Evolutionary conservation across 345 rosid species (phyloP).

Genomic region (Populus alba): DNA sequence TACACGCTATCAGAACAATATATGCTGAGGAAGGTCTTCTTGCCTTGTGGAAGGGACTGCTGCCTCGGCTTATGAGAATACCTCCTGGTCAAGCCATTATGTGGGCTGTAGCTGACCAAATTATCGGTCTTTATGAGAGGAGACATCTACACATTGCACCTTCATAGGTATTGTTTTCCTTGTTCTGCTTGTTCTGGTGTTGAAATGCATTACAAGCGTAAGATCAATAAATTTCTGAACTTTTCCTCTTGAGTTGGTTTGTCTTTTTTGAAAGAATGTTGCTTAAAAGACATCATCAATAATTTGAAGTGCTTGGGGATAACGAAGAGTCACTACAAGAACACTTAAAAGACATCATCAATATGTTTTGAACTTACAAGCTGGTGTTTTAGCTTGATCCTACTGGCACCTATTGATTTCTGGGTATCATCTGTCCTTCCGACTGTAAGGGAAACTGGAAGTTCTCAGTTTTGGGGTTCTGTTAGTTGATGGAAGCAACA

Average conservation of each 20-base stretch:
- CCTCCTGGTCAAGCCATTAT: slow-evolving; percentile 97
- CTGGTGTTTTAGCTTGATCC: too few relatives aligned
- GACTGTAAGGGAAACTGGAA: too few relatives aligned
- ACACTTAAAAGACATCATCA: too few relatives aligned
- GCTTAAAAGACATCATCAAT: background rate
- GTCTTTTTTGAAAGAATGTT: background rate
- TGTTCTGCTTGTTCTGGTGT: slow-evolving; percentile 15
- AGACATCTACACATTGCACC: slow-evolving; percentile 47
- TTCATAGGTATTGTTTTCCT: slow-evolving; percentile 36
- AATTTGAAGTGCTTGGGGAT: slow-evolving; percentile 4
- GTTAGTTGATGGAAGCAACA: too few relatives aligned
- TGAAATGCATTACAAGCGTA: slow-evolving; percentile 5
- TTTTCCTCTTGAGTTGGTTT: background rate
- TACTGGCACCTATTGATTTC: too few relatives aligned
- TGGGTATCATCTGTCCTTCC: too few relatives aligned
- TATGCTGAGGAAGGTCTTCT: slow-evolving; percentile 75
- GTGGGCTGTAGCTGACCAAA: slow-evolving; percentile 99
- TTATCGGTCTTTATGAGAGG: slow-evolving; percentile 76
- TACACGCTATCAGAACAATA: slow-evolving; percentile 80
- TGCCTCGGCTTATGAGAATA: slow-evolving; percentile 95
- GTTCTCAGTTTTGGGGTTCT: too few relatives aligned
- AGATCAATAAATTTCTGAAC: background rate
- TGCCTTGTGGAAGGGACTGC: slow-evolving; percentile 86
- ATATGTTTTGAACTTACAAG: too few relatives aligned
- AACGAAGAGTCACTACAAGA: background rate